phyloP scores from a whole-genome alignment of 306 rosid genomes.

The Ormosia semicastrata region DNA sequence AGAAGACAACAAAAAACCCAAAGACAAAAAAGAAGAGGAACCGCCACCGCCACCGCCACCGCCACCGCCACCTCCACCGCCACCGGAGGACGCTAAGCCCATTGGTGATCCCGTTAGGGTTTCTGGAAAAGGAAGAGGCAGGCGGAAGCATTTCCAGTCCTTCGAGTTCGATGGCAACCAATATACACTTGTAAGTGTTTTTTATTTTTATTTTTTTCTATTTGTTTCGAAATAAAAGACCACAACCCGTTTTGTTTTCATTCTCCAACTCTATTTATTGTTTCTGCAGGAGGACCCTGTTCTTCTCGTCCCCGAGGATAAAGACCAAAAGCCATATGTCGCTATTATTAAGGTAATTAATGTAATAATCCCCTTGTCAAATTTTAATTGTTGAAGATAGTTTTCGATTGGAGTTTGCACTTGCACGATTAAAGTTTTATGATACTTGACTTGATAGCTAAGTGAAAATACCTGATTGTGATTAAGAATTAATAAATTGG shows the following conservation, averaged over 20 bases:
- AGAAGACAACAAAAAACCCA: background rate
- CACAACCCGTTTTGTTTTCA: background rate
- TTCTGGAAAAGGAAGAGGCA: slow-evolving; percentile 75
- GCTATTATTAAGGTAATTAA: slow-evolving; percentile 82
- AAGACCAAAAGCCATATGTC: slow-evolving; percentile 76
- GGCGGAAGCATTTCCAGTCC: slow-evolving; percentile 63
- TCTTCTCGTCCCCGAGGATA: slow-evolving; percentile 73
- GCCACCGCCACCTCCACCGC: slow-evolving; percentile 14
- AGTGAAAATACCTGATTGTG: background rate
- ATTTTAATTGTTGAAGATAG: background rate
- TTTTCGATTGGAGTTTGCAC: background rate
- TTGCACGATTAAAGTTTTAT: background rate
- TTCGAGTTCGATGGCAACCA: slow-evolving; percentile 80
- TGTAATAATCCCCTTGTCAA: slow-evolving; percentile 6
- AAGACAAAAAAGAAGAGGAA: slow-evolving; percentile 21
- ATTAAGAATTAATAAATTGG: background rate
- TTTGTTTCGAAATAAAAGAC: background rate
- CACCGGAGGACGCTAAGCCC: slow-evolving; percentile 68
- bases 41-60: background rate
- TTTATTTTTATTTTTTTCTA: background rate
- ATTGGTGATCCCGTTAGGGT: slow-evolving; percentile 65
- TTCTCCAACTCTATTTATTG: background rate
- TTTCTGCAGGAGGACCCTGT: slow-evolving; percentile 89
- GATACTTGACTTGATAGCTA: background rate
- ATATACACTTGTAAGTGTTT: slow-evolving; percentile 59